Evolutionary conservation across 441 rosid genomes (phyloP).

Genomic region (Gossypium lobatum): DNA sequence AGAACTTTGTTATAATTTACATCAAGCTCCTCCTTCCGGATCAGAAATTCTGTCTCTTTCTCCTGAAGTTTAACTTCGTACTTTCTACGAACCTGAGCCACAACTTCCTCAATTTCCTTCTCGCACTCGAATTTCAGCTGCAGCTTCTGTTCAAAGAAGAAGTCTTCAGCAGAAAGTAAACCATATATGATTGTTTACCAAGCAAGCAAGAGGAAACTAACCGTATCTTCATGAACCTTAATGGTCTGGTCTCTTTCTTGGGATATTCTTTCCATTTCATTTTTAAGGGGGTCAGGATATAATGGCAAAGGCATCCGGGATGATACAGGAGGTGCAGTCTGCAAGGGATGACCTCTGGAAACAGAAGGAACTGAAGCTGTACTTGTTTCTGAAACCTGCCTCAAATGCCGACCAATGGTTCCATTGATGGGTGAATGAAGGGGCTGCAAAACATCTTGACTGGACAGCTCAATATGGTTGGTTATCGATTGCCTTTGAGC

Average conservation of each 20-base stretch:
- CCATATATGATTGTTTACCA: constrained; percentile 19
- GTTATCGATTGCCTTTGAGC: constrained; percentile 18
- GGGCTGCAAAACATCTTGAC: constrained; percentile 19
- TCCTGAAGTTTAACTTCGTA: constrained; percentile 47
- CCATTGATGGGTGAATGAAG: constrained; percentile 16
- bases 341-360: constrained; percentile 25
- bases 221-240: constrained; percentile 42
- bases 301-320: constrained; percentile 32
- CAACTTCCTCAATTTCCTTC: constrained; percentile 53
- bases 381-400: constrained; percentile 17
- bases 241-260: constrained; percentile 41
- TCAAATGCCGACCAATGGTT: constrained; percentile 10
- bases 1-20: constrained; percentile 28
- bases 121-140: constrained; percentile 44
- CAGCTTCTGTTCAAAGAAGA: constrained; percentile 43
- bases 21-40: constrained; percentile 43
- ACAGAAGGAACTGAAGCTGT: constrained; percentile 16
- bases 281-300: constrained; percentile 63
- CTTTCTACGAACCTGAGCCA: constrained; percentile 52
- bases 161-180: constrained; percentile 12
- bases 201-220: constrained; percentile 29
- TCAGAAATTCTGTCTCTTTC: constrained; percentile 37
- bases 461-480: constrained; percentile 14
- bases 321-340: constrained; percentile 19
- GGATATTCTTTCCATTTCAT: constrained; percentile 62